These are phyloP conservation scores for Aureobasidium melanogenum DNA, from an alignment of 2,329 filamentous ascomycete species.

Conservation along the genomic window DNA sequence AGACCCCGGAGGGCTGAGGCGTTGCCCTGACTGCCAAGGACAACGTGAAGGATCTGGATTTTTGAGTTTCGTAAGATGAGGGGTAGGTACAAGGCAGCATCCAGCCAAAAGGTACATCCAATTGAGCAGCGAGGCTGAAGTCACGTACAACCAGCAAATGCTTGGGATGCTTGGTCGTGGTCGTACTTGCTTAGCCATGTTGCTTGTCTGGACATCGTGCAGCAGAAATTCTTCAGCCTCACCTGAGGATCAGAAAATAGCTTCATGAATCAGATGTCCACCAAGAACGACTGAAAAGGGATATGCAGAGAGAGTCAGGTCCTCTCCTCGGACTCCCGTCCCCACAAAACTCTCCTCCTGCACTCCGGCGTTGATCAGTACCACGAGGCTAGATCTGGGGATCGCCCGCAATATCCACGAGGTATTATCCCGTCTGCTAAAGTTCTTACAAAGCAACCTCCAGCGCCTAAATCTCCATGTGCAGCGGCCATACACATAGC, in stretches of 20 bases:
- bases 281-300: neutral
- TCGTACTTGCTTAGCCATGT: neutral
- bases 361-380: no score
- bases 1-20: neutral
- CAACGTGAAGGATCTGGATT: neutral
- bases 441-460: neutral
- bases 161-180: neutral
- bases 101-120: neutral
- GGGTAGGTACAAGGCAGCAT: neutral
- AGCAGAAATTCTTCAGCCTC: no score
- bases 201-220: neutral
- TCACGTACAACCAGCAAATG: neutral
- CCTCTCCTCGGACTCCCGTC: neutral
- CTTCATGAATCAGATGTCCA: neutral
- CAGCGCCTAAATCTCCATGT: neutral
- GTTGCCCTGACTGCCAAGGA: neutral
- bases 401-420: neutral
- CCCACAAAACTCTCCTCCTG: neutral
- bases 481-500: neutral
- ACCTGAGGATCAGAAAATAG: neutral
- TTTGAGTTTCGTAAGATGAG: neutral
- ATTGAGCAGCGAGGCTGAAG: neutral
- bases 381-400: neutral
- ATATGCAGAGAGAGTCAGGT: neutral
- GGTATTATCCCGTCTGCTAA: neutral